These are phyloP conservation scores for Anisodus tanguticus DNA, from an alignment of 257 asterid genomes.

Conservation along the genomic window DNA sequence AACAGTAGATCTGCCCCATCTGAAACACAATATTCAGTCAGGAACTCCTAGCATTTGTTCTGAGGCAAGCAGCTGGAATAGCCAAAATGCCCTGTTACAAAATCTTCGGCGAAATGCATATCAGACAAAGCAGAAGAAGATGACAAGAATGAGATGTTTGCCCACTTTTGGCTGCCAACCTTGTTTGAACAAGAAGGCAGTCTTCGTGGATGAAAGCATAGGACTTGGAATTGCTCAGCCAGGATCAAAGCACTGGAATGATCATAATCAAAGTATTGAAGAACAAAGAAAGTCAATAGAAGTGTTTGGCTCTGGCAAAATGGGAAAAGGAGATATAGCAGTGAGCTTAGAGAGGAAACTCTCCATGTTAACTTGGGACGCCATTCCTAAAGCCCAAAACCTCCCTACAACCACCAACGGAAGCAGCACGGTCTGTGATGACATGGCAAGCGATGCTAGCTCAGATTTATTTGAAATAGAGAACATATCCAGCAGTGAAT, in stretches of 20 bases:
- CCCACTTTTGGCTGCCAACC: slow-evolving; percentile 56
- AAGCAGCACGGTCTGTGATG: slow-evolving; percentile 50
- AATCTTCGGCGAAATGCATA: slow-evolving; percentile 27
- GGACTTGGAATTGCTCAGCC: too few species aligned
- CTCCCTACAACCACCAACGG: slow-evolving; percentile 40
- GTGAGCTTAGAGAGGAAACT: slow-evolving; percentile 68
- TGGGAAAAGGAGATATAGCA: slow-evolving; percentile 46
- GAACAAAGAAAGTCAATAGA: slow-evolving; percentile 59
- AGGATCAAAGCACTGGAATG: too few species aligned
- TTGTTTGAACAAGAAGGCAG: slow-evolving; percentile 59
- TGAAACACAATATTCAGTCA: slow-evolving; percentile 30
- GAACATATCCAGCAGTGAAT: slow-evolving; percentile 52
- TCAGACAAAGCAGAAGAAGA: slow-evolving; percentile 50
- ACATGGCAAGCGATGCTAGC: slow-evolving; percentile 79
- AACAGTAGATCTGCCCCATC: slow-evolving; percentile 25
- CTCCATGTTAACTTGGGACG: slow-evolving; percentile 91
- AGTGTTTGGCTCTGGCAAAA: slow-evolving; percentile 62
- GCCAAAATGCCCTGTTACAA: slow-evolving; percentile 48
- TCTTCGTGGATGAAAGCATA: slow-evolving; percentile 33
- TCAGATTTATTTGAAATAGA: slow-evolving; percentile 89
- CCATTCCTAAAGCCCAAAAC: slow-evolving; percentile 53
- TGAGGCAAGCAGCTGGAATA: slow-evolving; percentile 59
- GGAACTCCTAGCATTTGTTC: slow-evolving; percentile 57
- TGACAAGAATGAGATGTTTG: slow-evolving; percentile 42
- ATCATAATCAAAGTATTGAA: slow-evolving; percentile 14